Base-by-base conservation (phyloP, 768 basidiomycete genomes). In the Dictyophora rubrovolvata region DNA sequence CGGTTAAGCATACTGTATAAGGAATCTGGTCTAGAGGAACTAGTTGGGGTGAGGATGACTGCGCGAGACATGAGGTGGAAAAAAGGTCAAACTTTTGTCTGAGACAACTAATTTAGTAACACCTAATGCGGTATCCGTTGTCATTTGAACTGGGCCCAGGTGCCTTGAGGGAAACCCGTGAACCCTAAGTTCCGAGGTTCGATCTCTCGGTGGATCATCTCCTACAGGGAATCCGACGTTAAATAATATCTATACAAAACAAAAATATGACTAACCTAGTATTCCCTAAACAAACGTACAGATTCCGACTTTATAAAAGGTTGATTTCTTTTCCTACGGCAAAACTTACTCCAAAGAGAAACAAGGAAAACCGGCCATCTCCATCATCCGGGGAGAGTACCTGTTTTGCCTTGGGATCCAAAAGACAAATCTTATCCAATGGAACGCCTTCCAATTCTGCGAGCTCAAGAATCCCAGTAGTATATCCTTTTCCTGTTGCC, bases 71-170 rank as follows among this genome's bases (percentile, higher is more conserved):
- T 37, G 18, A 48, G 12, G 20, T 52, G 9, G 34, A 11, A 49
- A 52, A 52, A 8, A 56, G 10, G 2, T 66, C 77, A 55, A 61
- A 84, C 84, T 72, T 66, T 82, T 78, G 68, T 93, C 89, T 51
- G 84, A 70, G 0, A 93, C 84, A 16, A 94, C 86, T 4, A 81
- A 71, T 67, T 92, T 93, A 0, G 92, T 91, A 4, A 96, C 95
- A 5, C 87, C 91, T 0, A 97, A 75, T 1, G 95, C 95, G 1
- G 95, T 97, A 71, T 99, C 95, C 0, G 96, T 99, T 34, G 96
- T 98, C 96, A 99, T 99, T 71, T 99, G 96, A 1, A 92, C 76
- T 1, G 84, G 74, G 0, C 93, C 93, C 8, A 99, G 76, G 70
- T 89, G 89, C 34, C 96, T 80, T 6, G 80, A 80, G 1, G 91